A percentile compares a stretch with the other conserved stretches of the same genome.
These are phyloP conservation scores for Protoeuglena noctilucae DNA, from an alignment of 139 green algal species.

Conservation along the genomic window DNA sequence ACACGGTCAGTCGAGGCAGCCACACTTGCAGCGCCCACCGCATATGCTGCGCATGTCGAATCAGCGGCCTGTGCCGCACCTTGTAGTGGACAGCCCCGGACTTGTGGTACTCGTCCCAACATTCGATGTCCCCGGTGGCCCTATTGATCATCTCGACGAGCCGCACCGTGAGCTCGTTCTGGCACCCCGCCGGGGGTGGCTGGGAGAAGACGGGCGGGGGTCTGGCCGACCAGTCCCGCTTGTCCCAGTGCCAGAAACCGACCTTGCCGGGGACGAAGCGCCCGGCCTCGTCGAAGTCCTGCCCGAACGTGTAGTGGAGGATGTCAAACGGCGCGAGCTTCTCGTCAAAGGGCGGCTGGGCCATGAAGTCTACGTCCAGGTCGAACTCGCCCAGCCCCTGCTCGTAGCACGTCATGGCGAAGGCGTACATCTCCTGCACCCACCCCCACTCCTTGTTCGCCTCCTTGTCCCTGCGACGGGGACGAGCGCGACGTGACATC, in stretches of 20 bases:
- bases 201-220: constrained; percentile 11
- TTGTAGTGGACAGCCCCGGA: too few species aligned
- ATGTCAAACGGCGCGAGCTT: constrained; percentile 56
- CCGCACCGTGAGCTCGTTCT: constrained; percentile 12
- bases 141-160: constrained; percentile 45
- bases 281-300: constrained; percentile 46
- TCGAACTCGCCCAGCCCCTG: constrained; percentile 39
- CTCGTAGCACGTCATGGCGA: constrained; percentile 56
- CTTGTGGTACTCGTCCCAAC: constrained; percentile 57
- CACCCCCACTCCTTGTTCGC: constrained; percentile 64
- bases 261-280: constrained; percentile 37
- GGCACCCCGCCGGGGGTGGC: background rate
- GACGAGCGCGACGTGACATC: too few species aligned
- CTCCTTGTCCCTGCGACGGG: too few species aligned
- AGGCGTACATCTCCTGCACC: constrained; percentile 93
- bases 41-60: too few species aligned
- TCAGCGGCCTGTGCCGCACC: too few species aligned
- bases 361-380: constrained; percentile 49
- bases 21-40: too few species aligned
- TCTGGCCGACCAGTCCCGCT: constrained; percentile 50
- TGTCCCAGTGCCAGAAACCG: constrained; percentile 89
- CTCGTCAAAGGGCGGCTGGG: constrained; percentile 84
- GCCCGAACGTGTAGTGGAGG: constrained; percentile 95
- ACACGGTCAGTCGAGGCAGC: too few species aligned
- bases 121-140: constrained; percentile 37